Conservation (phyloP, 805 yeast species). For the Hanseniaspora pseudoguilliermondii region DNA sequence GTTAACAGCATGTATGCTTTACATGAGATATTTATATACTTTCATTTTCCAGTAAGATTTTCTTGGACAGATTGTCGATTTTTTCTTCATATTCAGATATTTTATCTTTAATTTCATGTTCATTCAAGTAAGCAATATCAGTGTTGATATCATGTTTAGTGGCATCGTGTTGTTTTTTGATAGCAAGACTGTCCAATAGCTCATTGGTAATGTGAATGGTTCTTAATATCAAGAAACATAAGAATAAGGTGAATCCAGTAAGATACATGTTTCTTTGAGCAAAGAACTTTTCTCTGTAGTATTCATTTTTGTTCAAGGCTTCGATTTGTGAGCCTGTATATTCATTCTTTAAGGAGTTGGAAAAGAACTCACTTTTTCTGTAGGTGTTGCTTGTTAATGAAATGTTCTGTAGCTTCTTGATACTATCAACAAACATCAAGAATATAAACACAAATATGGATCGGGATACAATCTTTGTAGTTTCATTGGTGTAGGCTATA, state of each 20-base stretch:
- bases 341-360: background rate
- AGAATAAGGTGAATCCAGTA: conserved; percentile 87
- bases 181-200: conserved; percentile 47
- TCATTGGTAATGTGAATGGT: conserved; percentile 72
- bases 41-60: conserved; percentile 11
- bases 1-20: too few relatives aligned
- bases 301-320: conserved; percentile 53
- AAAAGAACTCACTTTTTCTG: background rate
- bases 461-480: conserved; percentile 63
- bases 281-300: conserved; percentile 82
- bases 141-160: background rate
- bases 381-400: conserved; percentile 23
- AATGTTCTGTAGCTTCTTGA: conserved; percentile 66
- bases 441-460: conserved; percentile 74
- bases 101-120: conserved; percentile 37
- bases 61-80: conserved; percentile 37
- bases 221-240: conserved; percentile 73
- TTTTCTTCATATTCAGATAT: conserved; percentile 51
- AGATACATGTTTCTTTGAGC: conserved; percentile 94
- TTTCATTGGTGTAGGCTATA: conserved; percentile 42
- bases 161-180: conserved; percentile 32
- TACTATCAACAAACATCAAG: conserved; percentile 74
- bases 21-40: background rate
- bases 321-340: background rate
- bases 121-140: conserved; percentile 16